These are phyloP conservation scores for Orychophragmus violaceus DNA, from an alignment of 345 rosid species.

Conservation along the genomic window DNA sequence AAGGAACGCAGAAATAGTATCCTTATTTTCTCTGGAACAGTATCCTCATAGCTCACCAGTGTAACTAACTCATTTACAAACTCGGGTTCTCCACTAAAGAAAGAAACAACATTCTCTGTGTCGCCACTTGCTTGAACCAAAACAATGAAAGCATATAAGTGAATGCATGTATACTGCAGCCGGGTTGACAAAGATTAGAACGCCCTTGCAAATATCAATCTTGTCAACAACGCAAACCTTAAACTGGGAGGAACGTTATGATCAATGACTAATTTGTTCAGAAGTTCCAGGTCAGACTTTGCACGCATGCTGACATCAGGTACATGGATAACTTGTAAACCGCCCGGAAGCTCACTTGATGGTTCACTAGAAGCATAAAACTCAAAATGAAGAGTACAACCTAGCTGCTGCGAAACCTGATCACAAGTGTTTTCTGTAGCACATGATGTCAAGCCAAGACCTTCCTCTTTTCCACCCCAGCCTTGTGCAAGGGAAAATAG, in stretches of 20 bases:
- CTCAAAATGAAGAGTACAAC: conserved; percentile 95
- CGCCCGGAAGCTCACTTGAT: conserved; percentile 42
- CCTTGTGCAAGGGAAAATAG: conserved; percentile 95
- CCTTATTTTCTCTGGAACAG: conserved; percentile 82
- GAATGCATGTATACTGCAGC: conserved; percentile 87
- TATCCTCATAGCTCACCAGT: conserved; percentile 71
- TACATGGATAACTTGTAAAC: conserved; percentile 74
- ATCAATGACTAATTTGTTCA: conserved; percentile 60
- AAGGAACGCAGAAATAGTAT: conserved; percentile 67
- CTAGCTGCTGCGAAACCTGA: conserved; percentile 62
- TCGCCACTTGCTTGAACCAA: conserved; percentile 85
- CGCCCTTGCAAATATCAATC: conserved; percentile 89
- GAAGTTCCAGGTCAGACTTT: conserved; percentile 77
- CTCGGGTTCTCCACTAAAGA: conserved; percentile 89
- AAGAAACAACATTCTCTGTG: conserved; percentile 70
- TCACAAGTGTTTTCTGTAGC: conserved; percentile 61
- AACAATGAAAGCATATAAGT: conserved; percentile 84
- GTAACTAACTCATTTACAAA: conserved; percentile 83
- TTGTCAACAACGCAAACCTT: conserved; percentile 75
- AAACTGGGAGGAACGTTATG: conserved; percentile 71
- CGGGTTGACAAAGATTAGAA: conserved; percentile 69
- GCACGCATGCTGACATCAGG: conserved; percentile 39
- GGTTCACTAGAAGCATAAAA: conserved; percentile 58
- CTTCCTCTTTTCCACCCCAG: conserved; percentile 99
- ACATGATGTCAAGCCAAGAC: conserved; percentile 83